Conservation (phyloP, 306 rosid genomes). For the Trifolium dubium region DNA sequence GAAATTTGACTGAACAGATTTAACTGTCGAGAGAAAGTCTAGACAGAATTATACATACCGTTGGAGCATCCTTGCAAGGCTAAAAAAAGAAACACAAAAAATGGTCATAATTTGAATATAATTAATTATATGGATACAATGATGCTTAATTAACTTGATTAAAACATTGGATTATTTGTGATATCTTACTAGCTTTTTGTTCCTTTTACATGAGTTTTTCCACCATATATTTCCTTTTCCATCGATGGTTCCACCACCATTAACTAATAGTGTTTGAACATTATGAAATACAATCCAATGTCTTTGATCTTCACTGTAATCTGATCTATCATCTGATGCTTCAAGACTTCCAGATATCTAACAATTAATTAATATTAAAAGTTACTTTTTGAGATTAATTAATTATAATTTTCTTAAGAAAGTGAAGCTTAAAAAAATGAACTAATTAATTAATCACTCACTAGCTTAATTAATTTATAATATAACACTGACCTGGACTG, state of each 20-base stretch:
- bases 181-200: conserved; percentile 51
- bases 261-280: conserved; percentile 47
- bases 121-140: background rate
- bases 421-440: background rate
- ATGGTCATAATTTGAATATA: conserved; percentile 25
- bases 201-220: conserved; percentile 72
- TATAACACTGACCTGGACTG: conserved; percentile 55
- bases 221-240: conserved; percentile 90
- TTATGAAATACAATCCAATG: conserved; percentile 63
- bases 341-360: conserved; percentile 68
- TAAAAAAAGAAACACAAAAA: conserved; percentile 38
- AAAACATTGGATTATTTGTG: background rate
- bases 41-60: conserved; percentile 48
- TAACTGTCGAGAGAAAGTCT: background rate
- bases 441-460: background rate
- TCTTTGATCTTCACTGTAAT: conserved; percentile 46
- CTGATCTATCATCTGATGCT: conserved; percentile 59
- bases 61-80: conserved; percentile 90
- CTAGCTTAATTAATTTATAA: background rate
- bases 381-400: background rate
- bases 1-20: background rate
- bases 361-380: background rate
- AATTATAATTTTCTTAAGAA: background rate
- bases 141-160: background rate
- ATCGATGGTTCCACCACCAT: conserved; percentile 74